Base-by-base conservation (phyloP, 495 filamentous ascomycete genomes). In the Talaromyces ruber region DNA sequence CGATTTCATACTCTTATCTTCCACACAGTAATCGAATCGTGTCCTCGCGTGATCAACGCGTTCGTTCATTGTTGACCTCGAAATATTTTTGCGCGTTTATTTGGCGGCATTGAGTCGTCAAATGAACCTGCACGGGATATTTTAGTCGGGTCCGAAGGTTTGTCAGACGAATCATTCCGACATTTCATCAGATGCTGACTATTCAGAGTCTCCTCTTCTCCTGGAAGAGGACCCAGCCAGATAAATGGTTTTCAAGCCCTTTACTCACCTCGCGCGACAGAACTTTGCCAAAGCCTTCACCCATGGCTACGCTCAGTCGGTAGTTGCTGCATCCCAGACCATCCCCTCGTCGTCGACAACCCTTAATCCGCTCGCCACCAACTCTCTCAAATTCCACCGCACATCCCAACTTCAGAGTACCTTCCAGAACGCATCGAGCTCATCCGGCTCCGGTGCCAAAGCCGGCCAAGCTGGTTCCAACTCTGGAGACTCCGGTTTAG, bases 301-400 rank as follows among this genome's bases (percentile, higher is more conserved):
- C 72, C 91, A 96, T 84, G 93, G 93, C 76, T 97, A 96, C 82
- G 91, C 92, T 73, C 93, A 97, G 73, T 95, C 93, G 65, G 87
- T 98, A 77, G 93, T 98, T 74, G 94, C 94, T 65, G 93, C 91
- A 61, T 91, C 92, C 55, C 93, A 97, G 69, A 87, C 88, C n/a
- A 84, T 90, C 80, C 85, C 92, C 71, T 92, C 91, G 53, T 79
- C 86, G 6, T 88, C 84, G 50, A 81, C 82, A 58, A 80, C 85
- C 57, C 72, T 87, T 62, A 80, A 81, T 64, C 71, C 73, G 18
- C 73, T 87, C 66, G 73, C 76, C 55, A 75, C 74, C 58, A 81
- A 83, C 69, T 72, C 74, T 54, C 71, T 75, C 60, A 80, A 82
- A 80, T 84, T 81, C 67, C 81, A 85, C 64, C 85, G 89, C 47